These are phyloP conservation scores for Inosperma sp. DNA, from an alignment of 768 basidiomycete genomes.

Conservation along the genomic window DNA sequence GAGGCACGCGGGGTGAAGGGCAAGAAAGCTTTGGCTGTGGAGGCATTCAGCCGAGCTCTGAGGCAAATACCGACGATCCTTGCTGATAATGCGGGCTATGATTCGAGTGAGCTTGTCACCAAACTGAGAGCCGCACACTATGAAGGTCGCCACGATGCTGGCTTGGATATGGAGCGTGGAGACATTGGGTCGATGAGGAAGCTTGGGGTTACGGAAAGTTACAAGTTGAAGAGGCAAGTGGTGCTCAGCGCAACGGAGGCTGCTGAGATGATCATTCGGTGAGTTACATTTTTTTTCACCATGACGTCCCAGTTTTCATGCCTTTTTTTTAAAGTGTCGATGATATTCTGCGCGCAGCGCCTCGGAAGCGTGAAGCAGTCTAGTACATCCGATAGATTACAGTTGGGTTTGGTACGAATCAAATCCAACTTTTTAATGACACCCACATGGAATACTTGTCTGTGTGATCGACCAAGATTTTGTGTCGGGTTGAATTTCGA, in stretches of 20 bases:
- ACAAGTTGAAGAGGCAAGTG: constrained; percentile 95
- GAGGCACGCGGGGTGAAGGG: constrained; percentile 79
- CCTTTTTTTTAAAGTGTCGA: constrained; percentile 58
- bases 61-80: constrained; percentile 95
- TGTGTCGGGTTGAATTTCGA: too few relatives aligned
- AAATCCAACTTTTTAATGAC: too few relatives aligned
- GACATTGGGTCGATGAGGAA: constrained; percentile 81
- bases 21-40: constrained; percentile 93
- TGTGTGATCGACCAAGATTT: too few relatives aligned
- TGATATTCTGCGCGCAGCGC: constrained; percentile 83
- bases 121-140: constrained; percentile 90
- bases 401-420: too few relatives aligned
- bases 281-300: constrained; percentile 23
- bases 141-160: constrained; percentile 81
- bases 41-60: constrained; percentile 84
- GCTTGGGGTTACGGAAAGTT: constrained; percentile 92
- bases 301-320: constrained; percentile 4
- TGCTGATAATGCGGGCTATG: constrained; percentile 96
- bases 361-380: constrained; percentile 79
- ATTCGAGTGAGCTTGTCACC: constrained; percentile 93
- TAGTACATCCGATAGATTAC: constrained; percentile 34
- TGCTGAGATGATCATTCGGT: constrained; percentile 98
- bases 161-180: constrained; percentile 87
- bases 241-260: constrained; percentile 93
- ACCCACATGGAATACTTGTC: too few relatives aligned